phyloP scores from a whole-genome alignment of 2,329 filamentous ascomycete species.

The Stemphylium lycopersici region DNA sequence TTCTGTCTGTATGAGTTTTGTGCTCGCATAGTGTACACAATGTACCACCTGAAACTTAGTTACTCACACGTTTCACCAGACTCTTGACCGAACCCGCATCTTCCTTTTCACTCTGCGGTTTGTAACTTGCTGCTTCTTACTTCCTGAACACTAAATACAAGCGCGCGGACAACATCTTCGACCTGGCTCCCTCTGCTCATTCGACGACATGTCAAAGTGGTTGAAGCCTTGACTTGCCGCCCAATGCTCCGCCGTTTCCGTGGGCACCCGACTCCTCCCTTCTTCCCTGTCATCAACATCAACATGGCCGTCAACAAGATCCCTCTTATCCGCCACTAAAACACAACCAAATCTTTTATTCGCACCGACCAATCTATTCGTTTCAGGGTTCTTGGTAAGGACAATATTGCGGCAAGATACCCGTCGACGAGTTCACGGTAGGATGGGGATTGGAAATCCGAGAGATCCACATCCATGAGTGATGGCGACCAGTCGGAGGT shows the following conservation, averaged over 20 bases:
- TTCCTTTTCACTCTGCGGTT: background rate
- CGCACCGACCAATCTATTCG: slow-evolving; percentile 1
- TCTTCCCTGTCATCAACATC: slow-evolving; percentile 18
- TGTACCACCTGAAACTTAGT: too few species aligned
- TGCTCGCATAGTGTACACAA: too few species aligned
- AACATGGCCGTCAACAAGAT: slow-evolving; percentile 13
- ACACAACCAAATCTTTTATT: slow-evolving; percentile 35
- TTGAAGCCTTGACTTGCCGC: slow-evolving; percentile 29
- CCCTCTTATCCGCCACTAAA: slow-evolving; percentile 37
- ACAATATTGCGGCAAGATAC: slow-evolving; percentile 17
- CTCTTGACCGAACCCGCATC: background rate
- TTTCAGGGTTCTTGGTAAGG: background rate
- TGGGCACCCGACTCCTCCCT: slow-evolving; percentile 19
- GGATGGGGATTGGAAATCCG: slow-evolving; percentile 12
- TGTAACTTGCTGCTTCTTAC: slow-evolving; percentile 4
- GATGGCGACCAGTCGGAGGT: slow-evolving; percentile 9
- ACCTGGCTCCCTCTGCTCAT: slow-evolving; percentile 7
- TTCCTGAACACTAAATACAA: slow-evolving; percentile 22
- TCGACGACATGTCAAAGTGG: slow-evolving; percentile 27
- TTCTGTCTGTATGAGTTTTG: too few species aligned
- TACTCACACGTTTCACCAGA: background rate
- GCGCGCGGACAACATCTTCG: slow-evolving; percentile 18
- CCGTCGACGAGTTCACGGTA: slow-evolving; percentile 1
- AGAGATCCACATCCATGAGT: slow-evolving; percentile 31
- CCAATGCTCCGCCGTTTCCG: slow-evolving; percentile 29